Evolutionary conservation across 108 stramenopile genomes (phyloP).

Genomic region (Phaeodactylum tricornutum): DNA sequence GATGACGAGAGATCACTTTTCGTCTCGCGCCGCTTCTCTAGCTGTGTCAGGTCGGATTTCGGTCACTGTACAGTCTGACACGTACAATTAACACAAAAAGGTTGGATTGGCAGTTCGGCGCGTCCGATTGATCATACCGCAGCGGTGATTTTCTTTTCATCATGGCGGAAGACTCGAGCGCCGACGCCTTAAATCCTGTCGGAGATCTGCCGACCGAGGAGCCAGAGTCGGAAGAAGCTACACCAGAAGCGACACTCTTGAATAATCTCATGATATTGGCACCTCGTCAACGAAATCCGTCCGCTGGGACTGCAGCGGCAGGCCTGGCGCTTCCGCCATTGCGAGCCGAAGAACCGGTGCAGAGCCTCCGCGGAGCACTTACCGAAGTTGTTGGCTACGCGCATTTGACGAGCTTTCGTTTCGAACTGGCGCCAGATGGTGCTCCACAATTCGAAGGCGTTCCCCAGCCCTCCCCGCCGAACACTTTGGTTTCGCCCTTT

Average conservation of each 20-base stretch:
- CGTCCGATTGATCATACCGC: too few relatives aligned
- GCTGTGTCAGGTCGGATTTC: too few relatives aligned
- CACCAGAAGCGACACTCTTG: constrained; percentile 29
- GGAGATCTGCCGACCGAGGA: too few relatives aligned
- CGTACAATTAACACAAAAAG: too few relatives aligned
- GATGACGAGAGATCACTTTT: too few relatives aligned
- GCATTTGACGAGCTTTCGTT: constrained; percentile 71
- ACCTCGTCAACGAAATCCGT: constrained; percentile 42
- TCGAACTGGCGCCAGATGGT: constrained; percentile 33
- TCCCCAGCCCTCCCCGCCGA: constrained; percentile 1
- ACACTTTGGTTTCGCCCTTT: constrained; percentile 31
- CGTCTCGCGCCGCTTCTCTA: too few relatives aligned
- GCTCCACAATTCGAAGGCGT: neutral
- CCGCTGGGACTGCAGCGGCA: constrained; percentile 1
- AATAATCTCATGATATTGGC: constrained; percentile 53
- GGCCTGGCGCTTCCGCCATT: constrained; percentile 63
- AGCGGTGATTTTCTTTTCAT: too few relatives aligned
- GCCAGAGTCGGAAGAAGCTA: too few relatives aligned
- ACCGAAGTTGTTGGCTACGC: constrained; percentile 55
- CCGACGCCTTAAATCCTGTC: too few relatives aligned
- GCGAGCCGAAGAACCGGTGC: constrained; percentile 66
- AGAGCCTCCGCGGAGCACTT: constrained; percentile 53
- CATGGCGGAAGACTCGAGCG: too few relatives aligned
- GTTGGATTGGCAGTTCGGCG: too few relatives aligned
- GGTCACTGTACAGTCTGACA: too few relatives aligned